Base-by-base conservation (phyloP, 1,284 basidiomycete species). In the Cutaneotrichosporon cutaneum region DNA sequence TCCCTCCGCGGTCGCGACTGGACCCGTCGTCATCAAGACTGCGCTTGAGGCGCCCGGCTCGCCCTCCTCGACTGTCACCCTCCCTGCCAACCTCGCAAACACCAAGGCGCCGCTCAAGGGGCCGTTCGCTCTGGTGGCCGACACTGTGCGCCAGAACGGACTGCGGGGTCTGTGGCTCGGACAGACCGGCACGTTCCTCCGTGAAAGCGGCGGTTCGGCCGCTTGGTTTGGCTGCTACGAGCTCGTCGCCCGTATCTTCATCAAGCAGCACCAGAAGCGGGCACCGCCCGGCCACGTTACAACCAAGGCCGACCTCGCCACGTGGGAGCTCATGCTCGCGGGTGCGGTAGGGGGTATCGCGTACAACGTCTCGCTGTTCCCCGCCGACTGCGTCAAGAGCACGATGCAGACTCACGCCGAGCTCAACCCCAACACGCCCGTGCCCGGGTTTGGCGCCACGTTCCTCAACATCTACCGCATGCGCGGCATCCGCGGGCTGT, bases 341-440 rank as follows among this genome's bases (percentile, higher is more conserved):
- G 95, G 94, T 16, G 94, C 93, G 4, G 83, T 86, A 54, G 92
- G 94, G 0, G 95, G 95, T 5, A 87, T 90, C 13, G 83, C 85
- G 61, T 97, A 93, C 82, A 95, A 92, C 71, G 81, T 94, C 70
- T 83, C 88, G 21, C 71, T 78, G 32, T 96, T 94, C 82, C 94
- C 93, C 0, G 94, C 94, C 14, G 95, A 99, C 78, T 90, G 90
- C 36, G 86, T 98, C 73, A 99, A 99, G 82, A 92, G 89, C 68
- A 86, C 92, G 50, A 91, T 99, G 78, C 95, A 98, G 83, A 98
- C 95, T 0, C 89, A 89, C 77, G 89, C 90, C 58, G 94, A 97
- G 80, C 83, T 97, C 65, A 82, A 87, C 10, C 87, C 88, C 2
- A 72, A 79, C 33, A 77, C 81, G 32, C 75, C 72, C 61, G 63